Percentiles rank a stretch among this genome's conserved stretches.
Evolutionary conservation across 1,139 yeast species (phyloP).

Genomic region (Saccharomyces hybrid): DNA sequence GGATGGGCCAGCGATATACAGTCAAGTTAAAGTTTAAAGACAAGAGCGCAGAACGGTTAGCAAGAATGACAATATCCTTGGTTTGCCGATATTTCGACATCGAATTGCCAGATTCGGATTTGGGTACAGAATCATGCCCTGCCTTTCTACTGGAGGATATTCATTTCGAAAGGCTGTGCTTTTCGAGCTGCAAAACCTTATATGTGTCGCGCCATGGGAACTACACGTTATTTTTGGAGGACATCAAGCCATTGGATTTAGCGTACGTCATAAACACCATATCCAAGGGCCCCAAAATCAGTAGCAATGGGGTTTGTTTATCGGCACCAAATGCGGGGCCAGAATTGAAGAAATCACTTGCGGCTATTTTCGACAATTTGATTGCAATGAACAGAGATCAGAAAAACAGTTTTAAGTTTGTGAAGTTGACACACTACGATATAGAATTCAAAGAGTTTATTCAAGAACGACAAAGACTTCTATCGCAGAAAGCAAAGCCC

Average conservation of each 20-base stretch:
- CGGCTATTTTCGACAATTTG: constrained; percentile 15
- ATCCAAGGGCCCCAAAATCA: not conserved
- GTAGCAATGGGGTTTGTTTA: not conserved
- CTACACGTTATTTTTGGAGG: constrained; percentile 11
- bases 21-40: not conserved
- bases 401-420: constrained; percentile 14
- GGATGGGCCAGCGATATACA: not conserved
- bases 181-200: constrained; percentile 15
- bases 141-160: constrained; percentile 12
- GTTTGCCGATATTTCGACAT: constrained; percentile 16
- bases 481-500: not conserved
- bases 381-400: constrained; percentile 12
- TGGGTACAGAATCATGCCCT: constrained; percentile 3
- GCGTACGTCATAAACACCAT: constrained; percentile 3
- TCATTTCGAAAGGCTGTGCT: constrained; percentile 13
- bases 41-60: constrained; percentile 7
- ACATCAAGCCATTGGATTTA: constrained; percentile 8
- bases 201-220: constrained; percentile 9
- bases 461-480: constrained; percentile 4
- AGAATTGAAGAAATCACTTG: constrained; percentile 3
- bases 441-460: constrained; percentile 9
- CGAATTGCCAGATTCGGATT: constrained; percentile 10
- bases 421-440: constrained; percentile 9
- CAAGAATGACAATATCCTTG: constrained; percentile 17
- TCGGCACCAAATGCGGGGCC: not conserved